Evolutionary conservation across 768 basidiomycete genomes (phyloP).

Genomic region (Psilocybe subaeruginosa): DNA sequence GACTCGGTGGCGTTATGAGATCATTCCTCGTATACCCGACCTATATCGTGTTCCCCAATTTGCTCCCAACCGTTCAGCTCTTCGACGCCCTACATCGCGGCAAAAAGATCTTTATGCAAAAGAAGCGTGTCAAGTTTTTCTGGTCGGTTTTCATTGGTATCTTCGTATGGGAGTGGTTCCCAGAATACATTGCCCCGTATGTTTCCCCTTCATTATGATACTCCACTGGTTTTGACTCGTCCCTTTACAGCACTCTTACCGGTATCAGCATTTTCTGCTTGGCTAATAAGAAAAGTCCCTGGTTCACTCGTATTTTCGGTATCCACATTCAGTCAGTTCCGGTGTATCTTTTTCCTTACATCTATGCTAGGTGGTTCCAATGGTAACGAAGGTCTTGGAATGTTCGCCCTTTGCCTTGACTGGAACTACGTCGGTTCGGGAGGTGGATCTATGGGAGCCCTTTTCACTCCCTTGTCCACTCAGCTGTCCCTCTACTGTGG

Average conservation of each 20-base stretch:
- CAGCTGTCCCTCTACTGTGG: slow-evolving; percentile 53
- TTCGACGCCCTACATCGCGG: slow-evolving; percentile 51
- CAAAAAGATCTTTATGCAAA: slow-evolving; percentile 43
- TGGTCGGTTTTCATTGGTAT: slow-evolving; percentile 56
- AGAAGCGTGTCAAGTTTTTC: slow-evolving; percentile 61
- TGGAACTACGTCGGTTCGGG: slow-evolving; percentile 61
- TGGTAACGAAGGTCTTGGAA: slow-evolving; percentile 65
- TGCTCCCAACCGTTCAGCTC: slow-evolving; percentile 39
- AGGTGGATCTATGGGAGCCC: slow-evolving; percentile 46
- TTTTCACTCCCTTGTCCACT: slow-evolving; percentile 32
- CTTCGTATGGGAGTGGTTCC: slow-evolving; percentile 61
- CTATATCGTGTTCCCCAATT: slow-evolving; percentile 45
- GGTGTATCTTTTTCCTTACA: neutral
- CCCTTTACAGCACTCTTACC: slow-evolving; percentile 44
- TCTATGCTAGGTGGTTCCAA: slow-evolving; percentile 46
- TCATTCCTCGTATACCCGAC: slow-evolving; percentile 58
- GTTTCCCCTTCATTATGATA: slow-evolving; percentile 30
- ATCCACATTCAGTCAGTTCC: no score
- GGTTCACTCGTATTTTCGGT: slow-evolving; percentile 61
- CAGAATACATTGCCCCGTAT: slow-evolving; percentile 49
- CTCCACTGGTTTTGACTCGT: neutral
- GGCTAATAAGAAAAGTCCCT: slow-evolving; percentile 47
- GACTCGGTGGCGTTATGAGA: slow-evolving; percentile 45
- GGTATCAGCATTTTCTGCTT: slow-evolving; percentile 66
- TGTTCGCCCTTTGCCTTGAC: slow-evolving; percentile 61